These are phyloP conservation scores for Stereum hirsutum DNA, from an alignment of 1,284 basidiomycete genomes.

Conservation along the genomic window DNA sequence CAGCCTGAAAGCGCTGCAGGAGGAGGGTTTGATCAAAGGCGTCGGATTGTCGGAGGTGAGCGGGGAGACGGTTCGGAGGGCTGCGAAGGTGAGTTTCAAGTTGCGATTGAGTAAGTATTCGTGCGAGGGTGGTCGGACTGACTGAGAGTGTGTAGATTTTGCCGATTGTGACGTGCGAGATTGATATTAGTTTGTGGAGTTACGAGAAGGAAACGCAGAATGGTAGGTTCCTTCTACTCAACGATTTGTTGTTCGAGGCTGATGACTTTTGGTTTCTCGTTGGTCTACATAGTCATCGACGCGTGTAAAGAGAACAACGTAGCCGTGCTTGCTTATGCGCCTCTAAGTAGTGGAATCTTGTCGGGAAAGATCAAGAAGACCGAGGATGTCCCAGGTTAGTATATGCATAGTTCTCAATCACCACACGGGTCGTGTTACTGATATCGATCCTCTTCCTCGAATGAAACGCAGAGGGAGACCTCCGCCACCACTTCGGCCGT, in stretches of 20 bases:
- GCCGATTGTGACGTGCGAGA: constrained; percentile 40
- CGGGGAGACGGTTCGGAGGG: constrained; percentile 39
- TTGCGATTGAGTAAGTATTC: neutral
- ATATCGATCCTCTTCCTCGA: neutral
- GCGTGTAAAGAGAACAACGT: constrained; percentile 33
- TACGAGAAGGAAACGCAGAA: constrained; percentile 37
- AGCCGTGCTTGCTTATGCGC: constrained; percentile 45
- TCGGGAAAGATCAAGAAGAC: constrained; percentile 29
- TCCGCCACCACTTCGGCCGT: constrained; percentile 23
- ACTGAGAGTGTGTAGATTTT: constrained; percentile 22
- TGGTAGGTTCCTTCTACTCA: constrained; percentile 14
- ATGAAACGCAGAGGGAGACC: constrained; percentile 20
- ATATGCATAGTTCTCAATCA: neutral
- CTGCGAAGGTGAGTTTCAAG: constrained; percentile 22
- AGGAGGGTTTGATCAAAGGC: constrained; percentile 37
- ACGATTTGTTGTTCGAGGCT: neutral
- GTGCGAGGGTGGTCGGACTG: neutral
- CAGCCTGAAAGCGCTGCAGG: constrained; percentile 23
- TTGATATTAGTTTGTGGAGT: constrained; percentile 43
- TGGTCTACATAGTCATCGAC: constrained; percentile 24
- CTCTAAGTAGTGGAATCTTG: constrained; percentile 48
- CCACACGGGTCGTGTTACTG: neutral
- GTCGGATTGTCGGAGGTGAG: constrained; percentile 45
- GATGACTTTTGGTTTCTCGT: constrained; percentile 12
- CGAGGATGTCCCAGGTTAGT: constrained; percentile 30